Percentiles rank a stretch among this genome's conserved stretches.
Conservation (phyloP, 805 yeast genomes). For the Spathaspora girioi region DNA sequence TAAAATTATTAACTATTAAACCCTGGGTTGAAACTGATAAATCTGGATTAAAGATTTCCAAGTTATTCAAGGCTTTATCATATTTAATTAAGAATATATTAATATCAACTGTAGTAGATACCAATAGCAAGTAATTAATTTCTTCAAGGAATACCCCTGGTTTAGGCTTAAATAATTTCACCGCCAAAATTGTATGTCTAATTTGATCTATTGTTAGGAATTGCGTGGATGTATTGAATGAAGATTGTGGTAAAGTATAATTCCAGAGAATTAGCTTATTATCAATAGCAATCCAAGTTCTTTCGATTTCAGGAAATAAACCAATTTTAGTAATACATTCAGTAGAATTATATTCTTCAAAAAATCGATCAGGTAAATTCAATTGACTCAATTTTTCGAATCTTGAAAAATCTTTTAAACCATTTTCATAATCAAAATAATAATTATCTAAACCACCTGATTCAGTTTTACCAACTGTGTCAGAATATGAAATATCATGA, state of each 20-base stretch:
- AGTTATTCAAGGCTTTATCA: constrained; percentile 35
- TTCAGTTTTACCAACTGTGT: constrained; percentile 47
- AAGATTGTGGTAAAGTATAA: constrained; percentile 52
- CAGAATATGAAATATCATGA: constrained; percentile 51
- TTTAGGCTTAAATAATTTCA: constrained; percentile 77
- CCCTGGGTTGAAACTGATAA: constrained; percentile 80
- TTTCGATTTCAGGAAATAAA: constrained; percentile 69
- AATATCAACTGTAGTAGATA: constrained; percentile 78
- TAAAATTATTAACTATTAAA: constrained; percentile 61
- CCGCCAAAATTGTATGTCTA: constrained; percentile 71
- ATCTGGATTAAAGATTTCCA: constrained; percentile 78
- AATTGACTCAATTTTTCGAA: constrained; percentile 68
- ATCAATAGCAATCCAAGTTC: constrained; percentile 85
- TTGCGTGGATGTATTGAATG: constrained; percentile 44
- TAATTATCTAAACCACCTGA: constrained; percentile 56
- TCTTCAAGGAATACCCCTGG: constrained; percentile 74
- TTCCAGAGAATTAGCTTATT: constrained; percentile 85
- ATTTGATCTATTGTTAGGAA: constrained; percentile 81
- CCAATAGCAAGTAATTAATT: constrained; percentile 67
- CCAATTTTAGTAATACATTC: constrained; percentile 77
- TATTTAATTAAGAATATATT: constrained; percentile 72
- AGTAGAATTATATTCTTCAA: constrained; percentile 65
- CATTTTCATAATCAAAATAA: constrained; percentile 45
- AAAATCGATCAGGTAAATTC: constrained; percentile 76
- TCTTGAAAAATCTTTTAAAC: constrained; percentile 58